Evolutionary conservation across 805 yeast genomes (phyloP).

Genomic region (Nakazawaea wickerhamii): DNA sequence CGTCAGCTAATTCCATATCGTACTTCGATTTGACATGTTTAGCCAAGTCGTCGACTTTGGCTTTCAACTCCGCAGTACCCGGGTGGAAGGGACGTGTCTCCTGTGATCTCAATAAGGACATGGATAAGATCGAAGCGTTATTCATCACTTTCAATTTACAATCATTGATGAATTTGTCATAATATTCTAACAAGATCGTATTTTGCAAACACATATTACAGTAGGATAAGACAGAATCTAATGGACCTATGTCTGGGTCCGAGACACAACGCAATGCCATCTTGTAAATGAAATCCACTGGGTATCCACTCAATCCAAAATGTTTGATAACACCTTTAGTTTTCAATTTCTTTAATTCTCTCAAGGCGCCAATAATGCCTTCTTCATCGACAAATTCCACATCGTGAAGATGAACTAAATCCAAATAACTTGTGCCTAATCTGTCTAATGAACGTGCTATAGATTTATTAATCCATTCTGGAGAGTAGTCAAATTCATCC

Average conservation of each 20-base stretch:
- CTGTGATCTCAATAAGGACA: conserved; percentile 74
- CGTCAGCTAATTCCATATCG: conserved; percentile 67
- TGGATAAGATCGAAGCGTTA: conserved; percentile 82
- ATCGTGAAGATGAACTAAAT: conserved; percentile 83
- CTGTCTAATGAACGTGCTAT: conserved; percentile 64
- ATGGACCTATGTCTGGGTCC: conserved; percentile 44
- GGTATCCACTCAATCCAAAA: conserved; percentile 85
- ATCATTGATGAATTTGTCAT: conserved; percentile 42
- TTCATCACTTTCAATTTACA: conserved; percentile 55
- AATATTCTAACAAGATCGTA: conserved; percentile 40
- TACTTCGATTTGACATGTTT: conserved; percentile 28
- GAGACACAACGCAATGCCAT: conserved; percentile 38
- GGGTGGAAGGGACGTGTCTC: conserved; percentile 79
- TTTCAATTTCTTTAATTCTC: conserved; percentile 54
- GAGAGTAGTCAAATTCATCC: conserved; percentile 71
- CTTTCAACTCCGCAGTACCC: conserved; percentile 52
- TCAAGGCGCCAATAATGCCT: conserved; percentile 57
- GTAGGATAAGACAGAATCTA: conserved; percentile 76
- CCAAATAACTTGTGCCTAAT: conserved; percentile 63
- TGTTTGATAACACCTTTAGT: conserved; percentile 54
- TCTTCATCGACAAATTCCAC: conserved; percentile 67
- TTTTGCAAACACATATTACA: conserved; percentile 83
- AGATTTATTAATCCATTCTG: conserved; percentile 53
- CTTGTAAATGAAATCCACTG: conserved; percentile 59
- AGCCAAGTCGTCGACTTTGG: conserved; percentile 44